Base-by-base conservation (phyloP, 495 filamentous ascomycete genomes). In the Venustampulla echinocandica region DNA sequence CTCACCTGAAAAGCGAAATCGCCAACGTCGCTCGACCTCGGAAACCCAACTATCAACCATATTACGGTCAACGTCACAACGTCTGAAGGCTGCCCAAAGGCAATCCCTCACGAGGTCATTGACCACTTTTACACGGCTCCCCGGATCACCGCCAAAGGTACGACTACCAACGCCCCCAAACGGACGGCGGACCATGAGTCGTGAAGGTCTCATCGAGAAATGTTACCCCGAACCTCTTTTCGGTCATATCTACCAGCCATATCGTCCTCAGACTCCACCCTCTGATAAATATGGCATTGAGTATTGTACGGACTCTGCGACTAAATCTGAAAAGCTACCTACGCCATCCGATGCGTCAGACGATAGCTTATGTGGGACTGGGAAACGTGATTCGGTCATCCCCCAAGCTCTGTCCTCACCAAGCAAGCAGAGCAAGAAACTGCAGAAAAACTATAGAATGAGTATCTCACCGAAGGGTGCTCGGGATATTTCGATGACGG, bases 41-140 rank as follows among this genome's bases (percentile, higher is more conserved):
- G 53, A 42, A 19, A 48, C 22, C 2, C 53, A 56, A 17, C 22
- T 56, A 11, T 52, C 53, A 5, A 41, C 44, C 10, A 56, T 56
- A n/a, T 18, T 56, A 19, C 24, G 44, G 18, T 56, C 53, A 9
- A 56, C 53, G 11, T 56, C 53, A 0, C 32, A 56, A 34, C 42
- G 53, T 18, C 27, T 52, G 17, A 52, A 47, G 21, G 4, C 44
- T 7, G 45, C 53, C 21, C 30, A 49, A 21, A 47, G 42, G 44
- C 28, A 32, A 4, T 51, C 53, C 6, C 19, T 47, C 10, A 47
- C 47, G 6, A 24, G 52, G 14, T 40, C 52, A 13, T 22, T 43
- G 36, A 42, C 23, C 25, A 39, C 39, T 10, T n/a, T 50, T 11
- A 20, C 36, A 2, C 42, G 43, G 23, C 28, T 42, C 23, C 30